Evolutionary conservation across 2,329 filamentous ascomycete genomes (phyloP).

Genomic region (Alternaria sp.): DNA sequence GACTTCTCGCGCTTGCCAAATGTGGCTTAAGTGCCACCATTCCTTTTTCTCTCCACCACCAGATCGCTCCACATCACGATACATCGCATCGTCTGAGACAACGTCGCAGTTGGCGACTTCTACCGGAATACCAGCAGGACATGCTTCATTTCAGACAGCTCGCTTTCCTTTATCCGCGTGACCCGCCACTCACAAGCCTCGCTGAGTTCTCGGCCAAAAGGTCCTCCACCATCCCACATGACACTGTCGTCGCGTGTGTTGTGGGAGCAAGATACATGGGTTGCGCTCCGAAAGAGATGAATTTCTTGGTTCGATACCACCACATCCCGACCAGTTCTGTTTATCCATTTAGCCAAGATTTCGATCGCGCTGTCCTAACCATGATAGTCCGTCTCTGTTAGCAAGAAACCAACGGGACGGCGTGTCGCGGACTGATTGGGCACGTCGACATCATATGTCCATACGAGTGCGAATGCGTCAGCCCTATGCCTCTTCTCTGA

Average conservation of each 20-base stretch:
- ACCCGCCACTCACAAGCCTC: background rate
- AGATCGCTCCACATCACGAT: background rate
- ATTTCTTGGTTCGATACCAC: background rate
- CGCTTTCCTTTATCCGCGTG: background rate
- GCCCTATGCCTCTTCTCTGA: constrained; percentile 6
- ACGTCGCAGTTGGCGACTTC: background rate
- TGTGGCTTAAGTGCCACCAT: constrained; percentile 15
- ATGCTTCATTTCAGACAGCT: background rate
- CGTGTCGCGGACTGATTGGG: background rate
- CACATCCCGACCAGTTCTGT: constrained; percentile 1
- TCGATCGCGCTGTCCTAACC: constrained; percentile 7
- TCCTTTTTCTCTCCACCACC: background rate
- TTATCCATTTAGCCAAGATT: constrained; percentile 23
- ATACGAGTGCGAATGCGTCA: constrained; percentile 5
- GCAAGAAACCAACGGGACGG: constrained; percentile 1
- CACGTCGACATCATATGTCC: background rate
- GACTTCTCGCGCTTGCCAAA: constrained; percentile 15
- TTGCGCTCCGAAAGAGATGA: background rate
- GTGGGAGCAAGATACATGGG: constrained; percentile 3
- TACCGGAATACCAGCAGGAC: background rate
- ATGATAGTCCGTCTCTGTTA: background rate
- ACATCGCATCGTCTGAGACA: background rate
- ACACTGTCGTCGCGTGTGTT: constrained; percentile 3
- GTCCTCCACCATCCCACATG: constrained; percentile 1
- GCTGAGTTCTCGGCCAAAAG: background rate